phyloP scores from a whole-genome alignment of 306 rosid species.

The Prunus salicina region DNA sequence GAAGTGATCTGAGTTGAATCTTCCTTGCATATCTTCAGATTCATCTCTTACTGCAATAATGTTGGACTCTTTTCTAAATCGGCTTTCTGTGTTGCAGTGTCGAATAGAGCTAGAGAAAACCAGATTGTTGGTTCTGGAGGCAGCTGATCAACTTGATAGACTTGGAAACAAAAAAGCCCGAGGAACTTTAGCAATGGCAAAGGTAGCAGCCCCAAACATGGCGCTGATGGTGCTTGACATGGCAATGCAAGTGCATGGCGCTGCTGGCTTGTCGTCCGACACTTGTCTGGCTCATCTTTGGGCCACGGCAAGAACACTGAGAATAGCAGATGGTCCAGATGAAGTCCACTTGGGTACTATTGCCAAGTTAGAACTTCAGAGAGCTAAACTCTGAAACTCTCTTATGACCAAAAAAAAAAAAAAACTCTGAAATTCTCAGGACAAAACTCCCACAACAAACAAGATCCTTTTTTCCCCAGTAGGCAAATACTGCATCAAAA shows the following conservation, averaged over 20 bases:
- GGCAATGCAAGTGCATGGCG: conserved; percentile 99
- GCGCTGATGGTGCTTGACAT: conserved; percentile 81
- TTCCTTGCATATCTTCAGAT: background rate
- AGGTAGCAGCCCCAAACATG: conserved; percentile 95
- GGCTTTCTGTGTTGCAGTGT: conserved; percentile 50
- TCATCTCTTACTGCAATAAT: background rate
- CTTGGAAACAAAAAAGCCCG: conserved; percentile 83
- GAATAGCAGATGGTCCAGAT: conserved; percentile 98
- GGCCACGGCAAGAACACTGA: conserved; percentile 82
- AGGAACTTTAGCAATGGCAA: conserved; percentile 92
- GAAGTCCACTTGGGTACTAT: conserved; percentile 96
- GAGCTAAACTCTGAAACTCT: conserved; percentile 67
- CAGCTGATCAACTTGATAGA: conserved; percentile 90
- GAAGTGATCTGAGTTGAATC: conserved; percentile 3
- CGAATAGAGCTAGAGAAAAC: conserved; percentile 82
- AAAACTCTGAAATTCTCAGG: conserved; percentile 49
- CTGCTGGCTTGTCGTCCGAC: conserved; percentile 81
- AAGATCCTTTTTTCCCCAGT: background rate
- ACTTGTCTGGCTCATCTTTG: conserved; percentile 89
- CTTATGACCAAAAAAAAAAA: no score
- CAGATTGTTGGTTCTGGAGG: conserved; percentile 86
- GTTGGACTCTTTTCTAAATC: conserved; percentile 6
- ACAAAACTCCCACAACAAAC: background rate
- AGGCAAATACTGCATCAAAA: background rate
- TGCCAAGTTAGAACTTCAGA: conserved; percentile 77